Base-by-base conservation (phyloP, 768 basidiomycete species). In the Rhodotorula sphaerocarpa region DNA sequence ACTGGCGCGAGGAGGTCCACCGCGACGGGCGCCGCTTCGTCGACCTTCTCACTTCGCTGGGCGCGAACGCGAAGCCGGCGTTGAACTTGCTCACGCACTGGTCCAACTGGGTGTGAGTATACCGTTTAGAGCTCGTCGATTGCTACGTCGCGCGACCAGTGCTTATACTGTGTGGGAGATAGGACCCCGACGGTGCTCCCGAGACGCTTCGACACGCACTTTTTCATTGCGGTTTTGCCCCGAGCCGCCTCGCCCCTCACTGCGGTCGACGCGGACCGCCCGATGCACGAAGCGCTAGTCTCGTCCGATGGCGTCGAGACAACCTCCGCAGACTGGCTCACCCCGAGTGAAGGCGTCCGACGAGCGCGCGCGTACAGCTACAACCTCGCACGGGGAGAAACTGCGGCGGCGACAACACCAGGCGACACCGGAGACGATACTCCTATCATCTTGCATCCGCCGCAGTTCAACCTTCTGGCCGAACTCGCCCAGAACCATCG, bases 161-260 rank as follows among this genome's bases (percentile, higher is more conserved):
- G n/a, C n/a, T n/a, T n/a, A n/a, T n/a, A n/a, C n/a, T n/a, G n/a
- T 34, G 41, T 27, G 30, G 10, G 44, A 1, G 33, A 6, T 30
- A 69, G 60, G 21, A 71, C 70, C 3, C 68, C 68, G 0, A 11
- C 27, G 14, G 41, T 30, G 4, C 57, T 65, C 5, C 56, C 59
- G 3, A 56, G 66, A 3, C 65, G 70, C 2, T 71, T 65, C 63
- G 68, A 71, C 54, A 71, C 70, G 10, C 59, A 55, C 39, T 71
- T 71, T 61, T 70, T 67, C 61, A 44, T 69, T 46, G 41, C 68
- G n/a, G 34, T 70, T 16, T 53, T 71, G 20, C 67, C 59, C 0
- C 46, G 58, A 1, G n/a, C 51, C 21, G 7, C 20, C 23, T 33
- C 54, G 15, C 9, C 47, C 20, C 33, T 42, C 48, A 21, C 11